phyloP scores from a whole-genome alignment of 768 basidiomycete genomes.

The Lactifluus subvellereus region DNA sequence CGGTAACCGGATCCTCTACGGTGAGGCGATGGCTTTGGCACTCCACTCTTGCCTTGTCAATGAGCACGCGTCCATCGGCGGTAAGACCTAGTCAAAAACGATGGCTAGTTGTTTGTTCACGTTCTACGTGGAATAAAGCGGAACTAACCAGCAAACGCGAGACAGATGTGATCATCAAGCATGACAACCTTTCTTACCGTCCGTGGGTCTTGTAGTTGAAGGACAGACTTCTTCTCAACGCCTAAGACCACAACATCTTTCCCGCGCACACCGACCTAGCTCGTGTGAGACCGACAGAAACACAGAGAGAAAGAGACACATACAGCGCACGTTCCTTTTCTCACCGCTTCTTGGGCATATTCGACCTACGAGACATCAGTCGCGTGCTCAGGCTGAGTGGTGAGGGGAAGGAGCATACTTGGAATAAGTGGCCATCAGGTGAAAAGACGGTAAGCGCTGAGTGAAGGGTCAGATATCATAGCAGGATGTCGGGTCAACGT shows the following conservation, averaged over 20 bases:
- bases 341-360: conserved; percentile 96
- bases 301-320: conserved; percentile 27
- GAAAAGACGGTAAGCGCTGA: conserved; percentile 96
- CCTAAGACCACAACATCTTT: conserved; percentile 93
- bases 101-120: conserved; percentile 13
- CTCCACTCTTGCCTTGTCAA: conserved; percentile 96
- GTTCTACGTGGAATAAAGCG: not conserved
- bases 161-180: conserved; percentile 95
- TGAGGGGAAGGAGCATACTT: conserved; percentile 43
- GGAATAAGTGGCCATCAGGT: conserved; percentile 97
- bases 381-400: conserved; percentile 1
- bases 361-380: conserved; percentile 66
- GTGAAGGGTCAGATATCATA: conserved; percentile 4
- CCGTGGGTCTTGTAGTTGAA: conserved; percentile 96
- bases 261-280: conserved; percentile 91
- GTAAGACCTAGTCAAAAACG: conserved; percentile 65
- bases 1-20: conserved; percentile 95
- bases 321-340: conserved; percentile 96
- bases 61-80: conserved; percentile 94
- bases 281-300: conserved; percentile 6
- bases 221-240: conserved; percentile 97
- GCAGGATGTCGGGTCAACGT: not conserved
- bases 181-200: conserved; percentile 98
- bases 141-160: conserved; percentile 89
- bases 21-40: conserved; percentile 96